Percentiles rank a stretch among this genome's conserved stretches.
These are phyloP conservation scores for Westerdykella sp. DNA, from an alignment of 2,329 filamentous ascomycete genomes.

Conservation along the genomic window DNA sequence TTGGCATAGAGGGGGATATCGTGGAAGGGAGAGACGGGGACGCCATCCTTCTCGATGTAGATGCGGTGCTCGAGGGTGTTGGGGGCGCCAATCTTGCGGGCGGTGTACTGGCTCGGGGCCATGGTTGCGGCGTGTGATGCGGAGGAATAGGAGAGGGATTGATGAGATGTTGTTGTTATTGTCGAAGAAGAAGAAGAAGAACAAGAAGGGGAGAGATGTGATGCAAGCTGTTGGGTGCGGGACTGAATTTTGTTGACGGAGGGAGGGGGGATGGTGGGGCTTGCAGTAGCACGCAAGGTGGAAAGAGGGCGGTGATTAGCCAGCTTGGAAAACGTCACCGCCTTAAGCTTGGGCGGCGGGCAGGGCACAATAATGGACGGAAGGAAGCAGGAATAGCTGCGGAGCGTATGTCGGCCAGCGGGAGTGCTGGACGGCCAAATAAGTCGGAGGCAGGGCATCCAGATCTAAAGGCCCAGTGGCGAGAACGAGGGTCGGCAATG, in stretches of 20 bases:
- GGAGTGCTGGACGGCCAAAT: constrained; percentile 17
- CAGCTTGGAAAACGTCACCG: constrained; percentile 36
- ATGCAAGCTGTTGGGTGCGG: constrained; percentile 35
- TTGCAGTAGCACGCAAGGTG: constrained; percentile 16
- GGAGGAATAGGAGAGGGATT: constrained; percentile 13
- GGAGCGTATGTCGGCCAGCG: constrained; percentile 4
- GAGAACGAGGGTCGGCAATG: constrained; percentile 9
- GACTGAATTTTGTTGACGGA: constrained; percentile 37
- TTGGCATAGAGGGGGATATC: constrained; percentile 98
- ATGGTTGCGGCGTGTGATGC: constrained; percentile 15
- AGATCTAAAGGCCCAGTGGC: constrained; percentile 11
- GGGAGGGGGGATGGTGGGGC: constrained; percentile 34
- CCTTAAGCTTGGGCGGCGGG: constrained; percentile 31
- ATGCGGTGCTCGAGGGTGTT: constrained; percentile 96
- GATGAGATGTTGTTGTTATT: constrained; percentile 15
- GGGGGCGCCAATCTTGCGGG: constrained; percentile 81
- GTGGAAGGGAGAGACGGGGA: constrained; percentile 92
- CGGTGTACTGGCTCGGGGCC: constrained; percentile 60
- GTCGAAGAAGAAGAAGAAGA: too few species aligned
- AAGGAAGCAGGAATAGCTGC: constrained; percentile 16
- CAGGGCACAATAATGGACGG: constrained; percentile 24
- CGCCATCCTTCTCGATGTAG: constrained; percentile 96
- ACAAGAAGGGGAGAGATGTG: constrained; percentile 30
- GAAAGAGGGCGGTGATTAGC: constrained; percentile 29
- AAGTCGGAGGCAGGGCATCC: constrained; percentile 19